These are phyloP conservation scores for Diplodia mutila DNA, from an alignment of 2,329 filamentous ascomycete genomes.

Conservation along the genomic window DNA sequence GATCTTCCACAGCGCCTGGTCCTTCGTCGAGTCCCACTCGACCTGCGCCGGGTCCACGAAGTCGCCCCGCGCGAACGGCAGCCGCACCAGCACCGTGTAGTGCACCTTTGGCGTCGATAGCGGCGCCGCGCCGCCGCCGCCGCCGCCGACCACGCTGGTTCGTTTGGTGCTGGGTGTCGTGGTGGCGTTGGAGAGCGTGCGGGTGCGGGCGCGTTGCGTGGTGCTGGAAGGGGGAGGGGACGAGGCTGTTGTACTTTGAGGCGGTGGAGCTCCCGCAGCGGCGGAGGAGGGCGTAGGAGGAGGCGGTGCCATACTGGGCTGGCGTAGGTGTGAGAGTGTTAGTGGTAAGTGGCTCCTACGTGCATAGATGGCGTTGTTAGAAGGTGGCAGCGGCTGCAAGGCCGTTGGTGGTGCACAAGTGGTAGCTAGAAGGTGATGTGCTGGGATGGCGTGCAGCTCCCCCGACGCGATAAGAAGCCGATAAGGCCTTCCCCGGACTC, in stretches of 20 bases:
- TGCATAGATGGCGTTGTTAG: not conserved
- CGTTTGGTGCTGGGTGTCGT: slow-evolving; percentile 4
- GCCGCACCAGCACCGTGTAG: slow-evolving; percentile 78
- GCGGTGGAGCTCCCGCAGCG: slow-evolving; percentile 4
- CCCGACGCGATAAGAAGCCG: not conserved
- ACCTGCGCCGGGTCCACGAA: slow-evolving; percentile 90
- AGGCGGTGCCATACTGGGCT: slow-evolving; percentile 6
- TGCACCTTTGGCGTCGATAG: slow-evolving; percentile 34
- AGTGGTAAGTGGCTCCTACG: not conserved
- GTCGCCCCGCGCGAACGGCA: slow-evolving; percentile 84
- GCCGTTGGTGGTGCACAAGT: not conserved
- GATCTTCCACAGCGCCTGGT: slow-evolving; percentile 86
- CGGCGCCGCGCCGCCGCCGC: not conserved
- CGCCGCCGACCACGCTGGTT: not conserved
- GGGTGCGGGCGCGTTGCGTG: slow-evolving; percentile 4
- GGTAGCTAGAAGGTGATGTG: slow-evolving; percentile 4
- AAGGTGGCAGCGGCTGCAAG: not conserved
- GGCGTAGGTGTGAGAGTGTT: not conserved
- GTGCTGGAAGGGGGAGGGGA: not conserved
- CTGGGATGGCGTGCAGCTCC: slow-evolving; percentile 6
- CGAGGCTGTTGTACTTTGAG: not conserved
- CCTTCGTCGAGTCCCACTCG: slow-evolving; percentile 85
- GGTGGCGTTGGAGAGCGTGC: slow-evolving; percentile 18
- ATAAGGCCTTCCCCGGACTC: slow-evolving; percentile 13
- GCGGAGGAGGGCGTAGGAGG: not conserved